Percentiles rank a stretch among this genome's conserved stretches.
These are phyloP conservation scores for Sindora glabra DNA, from an alignment of 306 rosid genomes.

Conservation along the genomic window DNA sequence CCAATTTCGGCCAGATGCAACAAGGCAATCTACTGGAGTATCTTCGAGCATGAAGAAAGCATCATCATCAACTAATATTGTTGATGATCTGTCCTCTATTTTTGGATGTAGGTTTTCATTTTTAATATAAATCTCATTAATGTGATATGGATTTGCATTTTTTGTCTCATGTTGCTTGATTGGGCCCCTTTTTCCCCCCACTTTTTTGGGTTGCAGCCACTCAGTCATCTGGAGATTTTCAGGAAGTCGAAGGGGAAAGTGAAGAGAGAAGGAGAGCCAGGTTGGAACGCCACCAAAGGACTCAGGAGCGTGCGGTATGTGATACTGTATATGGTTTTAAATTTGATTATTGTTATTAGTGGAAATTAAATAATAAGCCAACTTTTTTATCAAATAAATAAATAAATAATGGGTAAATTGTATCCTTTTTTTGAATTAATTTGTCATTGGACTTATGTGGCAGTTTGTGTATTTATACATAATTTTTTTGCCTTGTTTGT, in stretches of 20 bases:
- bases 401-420: not conserved
- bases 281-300: conserved; percentile 85
- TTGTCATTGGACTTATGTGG: not conserved
- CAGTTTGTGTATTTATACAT: not conserved
- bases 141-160: conserved; percentile 5
- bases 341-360: no score
- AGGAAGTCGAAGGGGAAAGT: conserved; percentile 85
- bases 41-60: conserved; percentile 66
- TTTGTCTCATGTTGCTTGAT: conserved; percentile 7
- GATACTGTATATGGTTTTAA: conserved; percentile 5
- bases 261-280: conserved; percentile 93
- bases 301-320: conserved; percentile 85
- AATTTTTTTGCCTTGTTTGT: conserved; percentile 6
- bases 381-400: no score
- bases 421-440: not conserved
- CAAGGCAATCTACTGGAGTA: conserved; percentile 46
- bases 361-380: no score
- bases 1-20: conserved; percentile 61
- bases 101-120: conserved; percentile 63
- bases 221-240: conserved; percentile 77
- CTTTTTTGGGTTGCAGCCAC: conserved; percentile 45
- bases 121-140: conserved; percentile 2
- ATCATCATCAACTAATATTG: conserved; percentile 68
- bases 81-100: conserved; percentile 87
- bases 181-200: not conserved